phyloP scores from a whole-genome alignment of 2,329 filamentous ascomycete species.

The Ophiostoma triangulosporum region DNA sequence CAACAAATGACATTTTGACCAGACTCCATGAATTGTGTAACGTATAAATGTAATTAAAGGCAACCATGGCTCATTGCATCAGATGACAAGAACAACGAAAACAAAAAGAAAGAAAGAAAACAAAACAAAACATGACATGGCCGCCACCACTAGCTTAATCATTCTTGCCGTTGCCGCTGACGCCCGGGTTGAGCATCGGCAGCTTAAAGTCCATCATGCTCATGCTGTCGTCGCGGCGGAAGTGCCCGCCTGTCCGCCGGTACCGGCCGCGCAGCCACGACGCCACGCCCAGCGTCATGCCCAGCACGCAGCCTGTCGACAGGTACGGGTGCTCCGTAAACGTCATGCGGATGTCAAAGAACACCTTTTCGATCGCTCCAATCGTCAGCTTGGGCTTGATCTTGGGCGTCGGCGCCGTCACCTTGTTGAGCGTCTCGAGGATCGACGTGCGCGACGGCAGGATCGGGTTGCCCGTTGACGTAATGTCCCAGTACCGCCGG shows the following conservation, averaged over 20 bases:
- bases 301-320: conserved; percentile 42
- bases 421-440: conserved; percentile 67
- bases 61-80: not conserved
- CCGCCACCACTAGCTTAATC: conserved; percentile 23
- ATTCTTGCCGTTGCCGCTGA: conserved; percentile 35
- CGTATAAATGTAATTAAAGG: not conserved
- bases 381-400: conserved; percentile 70
- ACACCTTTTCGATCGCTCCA: conserved; percentile 55
- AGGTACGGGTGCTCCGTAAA: conserved; percentile 48
- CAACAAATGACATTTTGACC: not conserved
- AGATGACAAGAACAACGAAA: not conserved
- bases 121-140: not conserved
- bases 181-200: conserved; percentile 38
- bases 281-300: conserved; percentile 37
- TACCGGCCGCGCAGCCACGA: conserved; percentile 42
- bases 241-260: conserved; percentile 42
- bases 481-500: conserved; percentile 88
- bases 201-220: conserved; percentile 44
- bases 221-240: conserved; percentile 34
- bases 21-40: not conserved
- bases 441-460: conserved; percentile 81
- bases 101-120: not conserved
- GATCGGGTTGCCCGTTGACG: conserved; percentile 79
- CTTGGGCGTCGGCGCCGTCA: conserved; percentile 53
- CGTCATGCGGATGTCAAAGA: conserved; percentile 48